Conservation (phyloP, 1,284 basidiomycete species). For the Inonotus hispidus region DNA sequence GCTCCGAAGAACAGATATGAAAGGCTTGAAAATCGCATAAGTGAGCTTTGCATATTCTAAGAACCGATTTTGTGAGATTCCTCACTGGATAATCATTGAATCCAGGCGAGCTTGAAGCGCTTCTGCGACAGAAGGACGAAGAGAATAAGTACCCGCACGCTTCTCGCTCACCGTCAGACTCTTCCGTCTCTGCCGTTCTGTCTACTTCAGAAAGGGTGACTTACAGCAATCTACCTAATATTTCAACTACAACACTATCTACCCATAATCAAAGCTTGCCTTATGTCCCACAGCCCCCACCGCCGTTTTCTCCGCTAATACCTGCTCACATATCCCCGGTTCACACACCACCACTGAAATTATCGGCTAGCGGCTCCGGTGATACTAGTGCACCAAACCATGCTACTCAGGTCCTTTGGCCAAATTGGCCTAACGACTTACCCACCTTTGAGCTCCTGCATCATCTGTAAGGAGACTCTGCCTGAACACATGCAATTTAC, state of each 20-base stretch:
- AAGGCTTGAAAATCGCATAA: conserved; percentile 57
- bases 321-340: conserved; percentile 17
- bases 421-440: conserved; percentile 58
- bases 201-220: not conserved
- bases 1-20: conserved; percentile 55
- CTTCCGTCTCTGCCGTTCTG: conserved; percentile 14
- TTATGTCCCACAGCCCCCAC: not conserved
- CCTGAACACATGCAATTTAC: conserved; percentile 1
- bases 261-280: not conserved
- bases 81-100: not conserved
- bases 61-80: not conserved
- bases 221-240: not conserved
- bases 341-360: conserved; percentile 12
- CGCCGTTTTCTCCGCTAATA: conserved; percentile 8
- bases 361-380: not conserved
- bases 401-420: conserved; percentile 37
- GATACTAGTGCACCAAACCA: conserved; percentile 1
- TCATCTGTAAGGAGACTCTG: conserved; percentile 48
- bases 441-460: conserved; percentile 54
- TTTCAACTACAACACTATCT: not conserved
- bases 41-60: conserved; percentile 35
- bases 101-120: conserved; percentile 57
- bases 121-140: conserved; percentile 36
- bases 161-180: conserved; percentile 4
- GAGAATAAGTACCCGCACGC: conserved; percentile 6